Percentiles rank a stretch among this genome's conserved stretches.
phyloP scores from a whole-genome alignment of 169 alveolate genomes.

The Plasmodium knowlesi region DNA sequence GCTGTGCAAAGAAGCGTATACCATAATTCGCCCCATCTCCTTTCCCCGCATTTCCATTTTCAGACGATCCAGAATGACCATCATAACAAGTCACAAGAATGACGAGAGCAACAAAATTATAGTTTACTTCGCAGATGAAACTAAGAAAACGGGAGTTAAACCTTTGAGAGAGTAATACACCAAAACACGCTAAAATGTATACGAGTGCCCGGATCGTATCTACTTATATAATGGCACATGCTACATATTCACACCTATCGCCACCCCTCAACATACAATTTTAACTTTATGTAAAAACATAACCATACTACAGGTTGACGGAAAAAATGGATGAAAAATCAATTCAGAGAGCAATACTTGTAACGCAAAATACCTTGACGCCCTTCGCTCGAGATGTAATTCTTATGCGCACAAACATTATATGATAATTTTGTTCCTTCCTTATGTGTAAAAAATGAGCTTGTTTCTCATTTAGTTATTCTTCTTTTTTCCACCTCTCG shows the following conservation, averaged over 20 bases:
- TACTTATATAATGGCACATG: neutral
- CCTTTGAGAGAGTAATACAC: constrained; percentile 92
- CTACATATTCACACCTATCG: neutral
- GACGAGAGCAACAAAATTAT: constrained; percentile 88
- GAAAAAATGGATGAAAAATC: constrained; percentile 94
- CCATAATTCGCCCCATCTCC: neutral
- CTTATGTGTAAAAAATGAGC: neutral
- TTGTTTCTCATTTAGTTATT: neutral
- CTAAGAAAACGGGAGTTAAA: constrained; percentile 93
- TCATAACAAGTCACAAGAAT: constrained; percentile 87
- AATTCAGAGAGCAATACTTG: constrained; percentile 93
- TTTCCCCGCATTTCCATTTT: constrained; percentile 29
- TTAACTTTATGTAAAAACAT: neutral
- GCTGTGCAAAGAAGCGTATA: neutral
- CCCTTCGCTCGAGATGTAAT: constrained; percentile 93
- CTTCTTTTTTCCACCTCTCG: neutral
- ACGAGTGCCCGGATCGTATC: neutral
- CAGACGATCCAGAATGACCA: constrained; percentile 88
- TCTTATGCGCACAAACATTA: neutral
- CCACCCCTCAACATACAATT: neutral
- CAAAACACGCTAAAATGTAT: neutral
- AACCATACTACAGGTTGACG: constrained; percentile 81
- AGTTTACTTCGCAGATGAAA: constrained; percentile 93
- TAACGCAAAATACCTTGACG: constrained; percentile 92
- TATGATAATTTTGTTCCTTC: neutral